Conservation (phyloP, 345 rosid species). For the Mallotus nudiflorus region DNA sequence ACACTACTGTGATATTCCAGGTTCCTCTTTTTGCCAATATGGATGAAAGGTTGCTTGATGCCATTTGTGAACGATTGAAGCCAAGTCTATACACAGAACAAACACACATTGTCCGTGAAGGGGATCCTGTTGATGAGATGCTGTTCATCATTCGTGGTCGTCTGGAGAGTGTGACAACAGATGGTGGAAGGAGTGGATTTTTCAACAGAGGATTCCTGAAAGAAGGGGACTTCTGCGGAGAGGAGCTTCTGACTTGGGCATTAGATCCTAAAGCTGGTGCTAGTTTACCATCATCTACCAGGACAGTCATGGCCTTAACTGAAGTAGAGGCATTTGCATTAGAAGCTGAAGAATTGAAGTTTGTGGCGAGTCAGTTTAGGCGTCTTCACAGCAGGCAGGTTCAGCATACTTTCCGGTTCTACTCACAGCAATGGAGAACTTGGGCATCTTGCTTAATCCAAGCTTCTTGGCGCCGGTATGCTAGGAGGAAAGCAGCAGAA, state of each 20-base stretch:
- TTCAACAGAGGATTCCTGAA: conserved; percentile 68
- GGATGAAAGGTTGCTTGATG: conserved; percentile 84
- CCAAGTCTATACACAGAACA: conserved; percentile 74
- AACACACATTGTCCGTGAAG: conserved; percentile 78
- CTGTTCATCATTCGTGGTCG: conserved; percentile 79
- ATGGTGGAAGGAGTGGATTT: conserved; percentile 88
- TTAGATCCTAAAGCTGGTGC: conserved; percentile 65
- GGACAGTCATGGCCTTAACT: conserved; percentile 61
- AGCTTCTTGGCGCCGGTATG: conserved; percentile 68
- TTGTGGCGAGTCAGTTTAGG: conserved; percentile 83
- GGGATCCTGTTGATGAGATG: conserved; percentile 89
- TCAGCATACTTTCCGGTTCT: conserved; percentile 82
- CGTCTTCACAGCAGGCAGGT: conserved; percentile 86
- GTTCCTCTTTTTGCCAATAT: conserved; percentile 85
- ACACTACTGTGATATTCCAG: conserved; percentile 26
- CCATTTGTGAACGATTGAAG: conserved; percentile 85
- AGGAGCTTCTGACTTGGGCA: conserved; percentile 82
- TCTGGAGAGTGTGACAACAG: conserved; percentile 84
- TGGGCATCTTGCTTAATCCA: conserved; percentile 88
- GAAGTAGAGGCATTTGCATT: conserved; percentile 91
- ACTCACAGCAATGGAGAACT: conserved; percentile 95
- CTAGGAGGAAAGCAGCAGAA: conserved; percentile 59
- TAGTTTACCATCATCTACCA: conserved; percentile 62
- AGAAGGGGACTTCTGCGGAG: conserved; percentile 82
- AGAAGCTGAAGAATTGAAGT: conserved; percentile 83